phyloP scores from a whole-genome alignment of 169 alveolate species.

The Cytauxzoon felis region DNA sequence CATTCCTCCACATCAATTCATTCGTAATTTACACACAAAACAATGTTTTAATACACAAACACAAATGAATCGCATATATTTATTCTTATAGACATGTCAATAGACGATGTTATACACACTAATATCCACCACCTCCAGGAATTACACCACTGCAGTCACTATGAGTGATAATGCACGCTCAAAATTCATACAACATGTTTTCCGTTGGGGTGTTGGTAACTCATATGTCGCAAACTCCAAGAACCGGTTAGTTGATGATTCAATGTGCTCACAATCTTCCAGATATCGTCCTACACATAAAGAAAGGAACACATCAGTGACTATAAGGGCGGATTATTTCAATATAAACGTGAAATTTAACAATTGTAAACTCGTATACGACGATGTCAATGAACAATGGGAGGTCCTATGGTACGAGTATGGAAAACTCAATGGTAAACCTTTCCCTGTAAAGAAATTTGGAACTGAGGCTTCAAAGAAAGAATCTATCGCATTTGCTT shows the following conservation, averaged over 20 bases:
- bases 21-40: no score
- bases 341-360: conserved; percentile 45
- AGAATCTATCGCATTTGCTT: conserved; percentile 63
- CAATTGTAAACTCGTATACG: conserved; percentile 61
- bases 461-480: conserved; percentile 72
- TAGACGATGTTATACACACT: no score
- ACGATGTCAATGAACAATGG: conserved; percentile 74
- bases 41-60: no score
- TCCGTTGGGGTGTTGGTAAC: conserved; percentile 78
- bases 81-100: no score
- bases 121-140: no score
- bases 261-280: not conserved
- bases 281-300: conserved; percentile 69
- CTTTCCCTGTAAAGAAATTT: conserved; percentile 71
- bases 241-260: conserved; percentile 51
- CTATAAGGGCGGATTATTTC: conserved; percentile 63
- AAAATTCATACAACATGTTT: conserved; percentile 54
- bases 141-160: no score
- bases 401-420: conserved; percentile 76
- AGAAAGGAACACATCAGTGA: conserved; percentile 59
- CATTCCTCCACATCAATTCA: no score
- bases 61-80: no score
- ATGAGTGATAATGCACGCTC: no score
- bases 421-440: conserved; percentile 72
- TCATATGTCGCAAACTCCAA: conserved; percentile 66